Evolutionary conservation across 768 basidiomycete genomes (phyloP).

Genomic region (Kwoniella pini): DNA sequence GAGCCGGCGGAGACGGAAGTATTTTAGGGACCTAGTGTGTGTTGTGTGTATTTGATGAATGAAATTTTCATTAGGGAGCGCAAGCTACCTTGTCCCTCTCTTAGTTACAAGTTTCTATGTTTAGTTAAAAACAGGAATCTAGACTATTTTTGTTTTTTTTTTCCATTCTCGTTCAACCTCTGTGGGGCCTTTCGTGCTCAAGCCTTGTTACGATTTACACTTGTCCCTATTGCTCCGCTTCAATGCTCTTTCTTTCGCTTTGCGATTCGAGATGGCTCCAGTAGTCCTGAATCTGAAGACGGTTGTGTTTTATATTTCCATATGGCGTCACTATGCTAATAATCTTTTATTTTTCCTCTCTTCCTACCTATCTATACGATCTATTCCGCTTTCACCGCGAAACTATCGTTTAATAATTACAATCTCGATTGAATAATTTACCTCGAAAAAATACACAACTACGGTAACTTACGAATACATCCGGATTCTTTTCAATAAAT

Average conservation of each 20-base stretch:
- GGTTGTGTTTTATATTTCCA: background rate
- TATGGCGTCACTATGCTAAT: conserved; percentile 12
- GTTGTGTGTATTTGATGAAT: conserved; percentile 11
- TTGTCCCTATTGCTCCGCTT: background rate
- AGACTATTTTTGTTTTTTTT: background rate
- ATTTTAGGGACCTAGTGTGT: background rate
- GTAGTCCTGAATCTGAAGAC: no score
- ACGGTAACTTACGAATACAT: background rate
- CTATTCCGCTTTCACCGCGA: conserved; percentile 2
- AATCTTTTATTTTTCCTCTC: background rate
- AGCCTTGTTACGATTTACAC: background rate
- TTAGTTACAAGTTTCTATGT: background rate
- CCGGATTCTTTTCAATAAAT: background rate
- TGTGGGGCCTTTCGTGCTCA: background rate
- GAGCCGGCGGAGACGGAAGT: conserved; percentile 13
- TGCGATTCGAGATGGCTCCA: background rate
- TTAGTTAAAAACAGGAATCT: no score
- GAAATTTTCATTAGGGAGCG: conserved; percentile 1
- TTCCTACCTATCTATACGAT: background rate
- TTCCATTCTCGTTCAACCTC: background rate
- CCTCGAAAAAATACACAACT: background rate
- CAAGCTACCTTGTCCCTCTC: background rate
- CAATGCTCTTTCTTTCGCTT: background rate
- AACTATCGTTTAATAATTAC: background rate
- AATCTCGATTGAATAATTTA: background rate